Conservation (phyloP, 352 stramenopile species). For the Pythium periplocum region DNA sequence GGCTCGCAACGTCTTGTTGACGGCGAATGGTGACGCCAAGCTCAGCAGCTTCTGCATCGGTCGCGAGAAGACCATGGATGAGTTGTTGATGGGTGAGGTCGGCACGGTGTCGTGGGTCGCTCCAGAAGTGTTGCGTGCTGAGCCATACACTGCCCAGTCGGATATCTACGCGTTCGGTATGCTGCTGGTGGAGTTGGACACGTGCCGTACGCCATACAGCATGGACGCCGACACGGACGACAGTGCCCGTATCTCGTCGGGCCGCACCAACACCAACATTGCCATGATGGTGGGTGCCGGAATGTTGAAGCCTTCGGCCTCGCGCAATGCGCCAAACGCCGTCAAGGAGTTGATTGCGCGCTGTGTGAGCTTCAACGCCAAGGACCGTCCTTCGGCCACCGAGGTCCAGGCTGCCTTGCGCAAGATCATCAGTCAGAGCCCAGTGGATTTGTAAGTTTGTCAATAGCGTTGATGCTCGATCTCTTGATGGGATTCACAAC, state of each 20-base stretch:
- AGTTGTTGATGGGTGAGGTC: slow-evolving; percentile 24
- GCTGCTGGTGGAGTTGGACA: slow-evolving; percentile 26
- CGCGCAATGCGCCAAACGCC: no score
- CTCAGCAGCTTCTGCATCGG: slow-evolving; percentile 19
- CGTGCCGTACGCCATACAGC: slow-evolving; percentile 9
- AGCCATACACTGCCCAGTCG: slow-evolving; percentile 27
- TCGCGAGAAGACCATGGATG: slow-evolving; percentile 4
- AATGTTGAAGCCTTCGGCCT: slow-evolving; percentile 9
- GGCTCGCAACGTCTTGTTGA: slow-evolving; percentile 17
- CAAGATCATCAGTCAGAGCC: no score
- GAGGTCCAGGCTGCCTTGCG: no score
- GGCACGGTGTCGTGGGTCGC: slow-evolving; percentile 22
- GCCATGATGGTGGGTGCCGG: slow-evolving; percentile 18
- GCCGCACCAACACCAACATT: slow-evolving; percentile 14
- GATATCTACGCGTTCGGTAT: slow-evolving; percentile 32
- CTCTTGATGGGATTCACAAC: no score
- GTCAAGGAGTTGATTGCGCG: no score
- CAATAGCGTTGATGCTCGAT: no score
- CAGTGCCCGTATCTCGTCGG: neutral
- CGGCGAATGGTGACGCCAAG: slow-evolving; percentile 9
- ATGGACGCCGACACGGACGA: neutral
- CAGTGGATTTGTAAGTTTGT: no score
- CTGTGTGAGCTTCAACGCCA: no score
- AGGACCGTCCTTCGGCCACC: no score
- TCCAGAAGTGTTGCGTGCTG: slow-evolving; percentile 19